Evolutionary conservation across 2,329 filamentous ascomycete species (phyloP), one percentile per base, ranked within the genome.

Genomic region (Nannizziopsis barbatae): DNA sequence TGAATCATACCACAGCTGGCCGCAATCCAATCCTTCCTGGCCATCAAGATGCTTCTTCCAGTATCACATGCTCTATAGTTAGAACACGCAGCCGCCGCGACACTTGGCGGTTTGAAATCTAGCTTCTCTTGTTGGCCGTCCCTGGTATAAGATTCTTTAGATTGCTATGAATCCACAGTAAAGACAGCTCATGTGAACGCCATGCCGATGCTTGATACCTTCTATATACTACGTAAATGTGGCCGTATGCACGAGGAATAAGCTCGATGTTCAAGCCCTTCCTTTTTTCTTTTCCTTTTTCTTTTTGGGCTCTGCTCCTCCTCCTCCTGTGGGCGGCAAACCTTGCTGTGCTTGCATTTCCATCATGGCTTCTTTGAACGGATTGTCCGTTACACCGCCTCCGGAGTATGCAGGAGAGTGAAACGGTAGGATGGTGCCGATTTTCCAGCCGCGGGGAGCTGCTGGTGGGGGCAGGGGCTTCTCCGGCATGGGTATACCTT

Each of bases 351-450:
- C 71, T 55, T 76, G 73, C 86, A 96, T 94, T 71, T 93, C 87
- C 60, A 81, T 83, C 89, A 96, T 95, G 75, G 95, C 94, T 57
- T 95, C 89, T 72, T 92, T 87, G 61, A 96, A 81, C 53, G 95
- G 79, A 62, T 96, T 94, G 66, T 98, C 92, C 53, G 81, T 89
- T 9, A 96, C 86, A 32, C 92, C 92, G 9, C 92, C 92, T 7
- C 92, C 92, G 47, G 85, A 92, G 68, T 96, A 77, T 14, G 88
- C 92, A 0, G 89, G 81, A 53, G 85, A 93, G 61, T 94, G 84
- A 55, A 93, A 81, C 17, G 92, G 92, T 56, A 98, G 63, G 50
- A 95, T 80, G 51, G 78, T 80, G 53, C 80, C 80, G 66, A 96
- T 83, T 72, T 94, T 95, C 86, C 88, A 95, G 33, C 90, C 90